Conservation (phyloP, 78 protist genomes). For the Diacronema lutheri region DNA sequence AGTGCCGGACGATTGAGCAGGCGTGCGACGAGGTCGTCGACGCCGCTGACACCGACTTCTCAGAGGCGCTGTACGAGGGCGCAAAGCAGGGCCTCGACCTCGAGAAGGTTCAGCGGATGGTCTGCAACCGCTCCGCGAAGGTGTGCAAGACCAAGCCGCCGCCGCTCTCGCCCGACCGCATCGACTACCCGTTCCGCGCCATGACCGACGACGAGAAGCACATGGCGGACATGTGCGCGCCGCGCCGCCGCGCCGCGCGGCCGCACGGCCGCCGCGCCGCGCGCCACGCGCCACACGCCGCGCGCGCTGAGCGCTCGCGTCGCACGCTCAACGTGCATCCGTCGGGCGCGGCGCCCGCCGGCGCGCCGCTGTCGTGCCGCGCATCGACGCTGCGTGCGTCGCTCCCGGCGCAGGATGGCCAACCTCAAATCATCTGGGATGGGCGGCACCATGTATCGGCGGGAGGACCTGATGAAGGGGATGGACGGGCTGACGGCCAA, state of each 20-base stretch:
- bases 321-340: no score
- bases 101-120: conserved; percentile 12
- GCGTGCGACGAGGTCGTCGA: conserved; percentile 12
- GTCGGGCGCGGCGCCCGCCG: no score
- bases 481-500: neutral
- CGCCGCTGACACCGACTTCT: conserved; percentile 3
- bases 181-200: neutral
- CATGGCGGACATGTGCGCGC: conserved; percentile 1
- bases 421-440: neutral
- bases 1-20: neutral
- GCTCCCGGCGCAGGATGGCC: neutral
- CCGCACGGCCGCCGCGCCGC: neutral
- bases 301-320: neutral
- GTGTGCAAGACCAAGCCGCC: conserved; percentile 26
- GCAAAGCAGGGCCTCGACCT: neutral
- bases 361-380: neutral
- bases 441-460: conserved; percentile 14
- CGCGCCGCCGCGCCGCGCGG: neutral
- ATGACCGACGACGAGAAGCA: conserved; percentile 12
- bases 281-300: neutral
- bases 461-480: conserved; percentile 2
- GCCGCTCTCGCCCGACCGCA: neutral
- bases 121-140: conserved; percentile 20
- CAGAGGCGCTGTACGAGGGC: neutral
- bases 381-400: no score